Percentiles rank a stretch among this genome's conserved stretches.
Conservation (phyloP, 805 yeast genomes). For the Zygoascus ofunaensis region DNA sequence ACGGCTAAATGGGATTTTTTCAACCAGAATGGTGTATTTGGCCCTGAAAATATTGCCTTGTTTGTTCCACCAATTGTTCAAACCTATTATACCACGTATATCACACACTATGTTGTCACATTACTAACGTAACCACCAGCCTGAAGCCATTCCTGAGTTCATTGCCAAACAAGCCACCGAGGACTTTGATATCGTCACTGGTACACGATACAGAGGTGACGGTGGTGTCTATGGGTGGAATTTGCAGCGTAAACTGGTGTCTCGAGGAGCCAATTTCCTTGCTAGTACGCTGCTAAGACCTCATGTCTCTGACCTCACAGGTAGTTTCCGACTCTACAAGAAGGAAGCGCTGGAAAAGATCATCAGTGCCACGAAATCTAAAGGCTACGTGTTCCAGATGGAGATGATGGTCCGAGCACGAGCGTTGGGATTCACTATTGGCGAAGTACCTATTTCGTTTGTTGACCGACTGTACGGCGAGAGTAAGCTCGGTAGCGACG, state of each 20-base stretch:
- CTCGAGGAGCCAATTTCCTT: conserved; percentile 72
- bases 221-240: conserved; percentile 86
- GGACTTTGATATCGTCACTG: conserved; percentile 35
- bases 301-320: conserved; percentile 63
- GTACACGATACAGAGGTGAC: conserved; percentile 67
- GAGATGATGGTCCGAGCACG: conserved; percentile 82
- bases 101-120: not conserved
- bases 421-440: conserved; percentile 60
- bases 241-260: conserved; percentile 64
- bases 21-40: no score
- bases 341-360: conserved; percentile 58
- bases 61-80: no score
- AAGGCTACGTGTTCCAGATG: conserved; percentile 82
- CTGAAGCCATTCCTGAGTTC: conserved; percentile 69
- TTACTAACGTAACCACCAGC: conserved; percentile 24
- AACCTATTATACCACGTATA: no score
- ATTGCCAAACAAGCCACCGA: conserved; percentile 47
- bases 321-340: conserved; percentile 67
- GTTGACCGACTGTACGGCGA: conserved; percentile 76
- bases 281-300: conserved; percentile 67
- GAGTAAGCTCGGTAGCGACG: conserved; percentile 71
- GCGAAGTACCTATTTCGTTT: conserved; percentile 70
- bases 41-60: no score
- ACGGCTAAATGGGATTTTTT: no score
- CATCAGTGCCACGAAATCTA: conserved; percentile 57